Evolutionary conservation across 2,329 filamentous ascomycete genomes (phyloP), one percentile per base, ranked within the genome.

Genomic region (Ophiostoma sp.): DNA sequence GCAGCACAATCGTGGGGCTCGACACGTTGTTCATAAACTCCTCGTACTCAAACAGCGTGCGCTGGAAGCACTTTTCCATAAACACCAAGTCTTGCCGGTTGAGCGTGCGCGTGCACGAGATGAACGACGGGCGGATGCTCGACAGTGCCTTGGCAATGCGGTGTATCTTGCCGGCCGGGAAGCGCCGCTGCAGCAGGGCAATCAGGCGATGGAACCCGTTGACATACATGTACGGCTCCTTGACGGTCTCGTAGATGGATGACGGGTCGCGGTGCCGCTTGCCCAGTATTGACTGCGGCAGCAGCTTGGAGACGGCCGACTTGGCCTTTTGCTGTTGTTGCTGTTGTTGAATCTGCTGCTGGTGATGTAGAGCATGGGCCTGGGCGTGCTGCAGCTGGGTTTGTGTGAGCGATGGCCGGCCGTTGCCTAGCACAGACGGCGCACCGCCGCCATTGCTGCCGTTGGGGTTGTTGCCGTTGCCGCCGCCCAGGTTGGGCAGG

Each of bases 41-140:
- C 77, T 98, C 93, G 76, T 96, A 96, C 77, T 97, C 93, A 76
- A 93, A 93, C 13, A 98, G 83, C 0, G 93, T 96, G 52, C 95
- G 88, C 79, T 99, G 95, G 77, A 98, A 93, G 76, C 92, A 96
- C 80, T 96, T 96, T 79, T 99, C 95, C 91, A 97, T 97, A 79
- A 98, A 97, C 31, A 99, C 89, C 36, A 98, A 83, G 79, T 99
- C 95, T 76, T 95, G 90, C 23, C 89, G 85, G 73, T 93, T 94
- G 72, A 98, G 83, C n/a, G 92, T 93, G 76, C 92, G 91, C 27
- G 92, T 96, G 73, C 93, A 96, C 13, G 93, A 90, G 73, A 98
- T 94, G 77, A 99, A 95, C 0, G 93, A 95, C 1, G 95, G 94
- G 8, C 95, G 90, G 75, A 97, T 96, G 64, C 91, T 93, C 7